Conservation (phyloP, 73 alveolate genomes). For the Symbiodinium natans region DNA sequence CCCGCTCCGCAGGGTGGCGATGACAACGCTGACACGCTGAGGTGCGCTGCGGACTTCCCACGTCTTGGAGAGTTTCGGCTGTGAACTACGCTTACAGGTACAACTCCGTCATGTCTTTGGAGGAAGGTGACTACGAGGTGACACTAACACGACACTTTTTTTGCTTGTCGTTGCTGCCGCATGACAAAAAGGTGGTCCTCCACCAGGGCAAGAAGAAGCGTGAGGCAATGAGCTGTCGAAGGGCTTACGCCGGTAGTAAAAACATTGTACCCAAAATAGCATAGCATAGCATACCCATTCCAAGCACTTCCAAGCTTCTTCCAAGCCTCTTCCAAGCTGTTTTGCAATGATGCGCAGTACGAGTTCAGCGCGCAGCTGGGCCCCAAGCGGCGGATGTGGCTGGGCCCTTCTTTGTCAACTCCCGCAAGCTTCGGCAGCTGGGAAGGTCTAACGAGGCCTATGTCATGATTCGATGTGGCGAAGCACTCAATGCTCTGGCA, state of each 20-base stretch:
- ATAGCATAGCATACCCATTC: too few species aligned
- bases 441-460: slow-evolving; percentile 82
- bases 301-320: too few species aligned
- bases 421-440: too few species aligned
- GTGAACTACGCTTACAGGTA: slow-evolving; percentile 38
- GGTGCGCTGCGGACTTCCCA: too few species aligned
- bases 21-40: background rate
- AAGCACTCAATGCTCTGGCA: too few species aligned
- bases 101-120: slow-evolving; percentile 90
- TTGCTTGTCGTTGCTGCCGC: too few species aligned
- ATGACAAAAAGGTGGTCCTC: background rate
- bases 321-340: too few species aligned
- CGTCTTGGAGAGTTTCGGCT: too few species aligned
- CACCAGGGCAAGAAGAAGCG: background rate
- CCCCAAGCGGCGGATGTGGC: background rate
- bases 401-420: too few species aligned
- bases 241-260: too few species aligned
- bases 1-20: background rate
- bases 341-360: slow-evolving; percentile 47
- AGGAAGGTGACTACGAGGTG: slow-evolving; percentile 71
- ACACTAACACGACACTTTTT: background rate
- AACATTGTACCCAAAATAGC: too few species aligned
- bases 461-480: slow-evolving; percentile 81
- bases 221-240: background rate
- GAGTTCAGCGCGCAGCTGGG: slow-evolving; percentile 70